Conservation (phyloP, 768 basidiomycete species). For the Serpula lacrymans region DNA sequence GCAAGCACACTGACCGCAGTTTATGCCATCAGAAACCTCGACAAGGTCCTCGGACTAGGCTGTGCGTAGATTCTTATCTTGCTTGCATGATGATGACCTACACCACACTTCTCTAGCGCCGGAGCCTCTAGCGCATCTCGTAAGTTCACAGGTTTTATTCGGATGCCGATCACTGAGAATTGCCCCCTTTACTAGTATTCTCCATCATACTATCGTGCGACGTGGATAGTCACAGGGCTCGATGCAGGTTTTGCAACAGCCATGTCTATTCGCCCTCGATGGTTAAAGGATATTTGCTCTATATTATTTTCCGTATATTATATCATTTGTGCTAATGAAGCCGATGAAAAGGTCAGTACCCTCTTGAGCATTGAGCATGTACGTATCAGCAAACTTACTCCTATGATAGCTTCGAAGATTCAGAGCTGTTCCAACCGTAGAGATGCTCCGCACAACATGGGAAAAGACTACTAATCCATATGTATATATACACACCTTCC, state of each 20-base stretch:
- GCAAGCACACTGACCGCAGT: conserved; percentile 80
- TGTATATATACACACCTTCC: conserved; percentile 39
- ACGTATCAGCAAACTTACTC: background rate
- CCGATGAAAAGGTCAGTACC: conserved; percentile 86
- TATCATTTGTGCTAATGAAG: conserved; percentile 83
- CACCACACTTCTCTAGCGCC: conserved; percentile 54
- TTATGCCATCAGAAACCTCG: conserved; percentile 81
- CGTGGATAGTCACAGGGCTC: conserved; percentile 91
- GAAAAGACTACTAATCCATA: conserved; percentile 95
- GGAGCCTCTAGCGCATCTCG: conserved; percentile 87
- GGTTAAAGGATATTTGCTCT: conserved; percentile 85
- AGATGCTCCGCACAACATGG: conserved; percentile 95
- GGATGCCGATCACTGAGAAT: background rate
- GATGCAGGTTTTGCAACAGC: conserved; percentile 98
- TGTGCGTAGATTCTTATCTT: conserved; percentile 43
- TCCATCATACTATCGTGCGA: conserved; percentile 90
- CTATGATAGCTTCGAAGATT: conserved; percentile 75
- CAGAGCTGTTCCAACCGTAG: conserved; percentile 90
- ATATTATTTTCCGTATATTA: conserved; percentile 88
- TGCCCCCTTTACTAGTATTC: conserved; percentile 62
- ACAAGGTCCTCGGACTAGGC: conserved; percentile 78
- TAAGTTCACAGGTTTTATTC: conserved; percentile 46
- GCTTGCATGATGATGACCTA: background rate
- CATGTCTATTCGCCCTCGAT: conserved; percentile 87
- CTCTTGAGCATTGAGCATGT: conserved; percentile 2